Evolutionary conservation across 1,284 basidiomycete genomes (phyloP).

Genomic region (Papiliotrema laurentii): DNA sequence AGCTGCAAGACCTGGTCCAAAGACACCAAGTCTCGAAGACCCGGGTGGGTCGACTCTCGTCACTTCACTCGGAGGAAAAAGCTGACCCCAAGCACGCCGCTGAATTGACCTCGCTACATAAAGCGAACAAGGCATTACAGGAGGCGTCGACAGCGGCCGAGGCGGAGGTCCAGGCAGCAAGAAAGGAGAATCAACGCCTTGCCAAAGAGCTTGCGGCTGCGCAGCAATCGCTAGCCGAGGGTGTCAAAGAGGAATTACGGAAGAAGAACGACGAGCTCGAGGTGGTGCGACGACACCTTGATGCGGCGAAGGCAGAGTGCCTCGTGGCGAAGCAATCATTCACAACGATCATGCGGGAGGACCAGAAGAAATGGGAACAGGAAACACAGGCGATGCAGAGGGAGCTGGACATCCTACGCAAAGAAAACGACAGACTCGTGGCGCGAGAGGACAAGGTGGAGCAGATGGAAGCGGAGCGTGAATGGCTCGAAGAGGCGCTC

Average conservation of each 20-base stretch:
- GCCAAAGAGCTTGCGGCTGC: neutral
- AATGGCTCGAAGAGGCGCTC: conserved; percentile 7
- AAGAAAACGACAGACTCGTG: neutral
- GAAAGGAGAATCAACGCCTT: neutral
- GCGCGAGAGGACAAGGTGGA: conserved; percentile 67
- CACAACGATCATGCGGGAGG: too few species aligned
- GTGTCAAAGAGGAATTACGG: neutral
- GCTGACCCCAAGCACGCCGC: conserved; percentile 9
- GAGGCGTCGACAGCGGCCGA: neutral
- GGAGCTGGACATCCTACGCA: neutral
- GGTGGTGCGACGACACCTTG: too few species aligned
- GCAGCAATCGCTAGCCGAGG: neutral
- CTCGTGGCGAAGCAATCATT: too few species aligned
- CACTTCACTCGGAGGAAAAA: neutral
- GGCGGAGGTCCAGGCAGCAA: neutral
- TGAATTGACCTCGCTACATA: conserved; percentile 4
- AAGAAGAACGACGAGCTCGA: conserved; percentile 51
- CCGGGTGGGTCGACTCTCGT: conserved; percentile 15
- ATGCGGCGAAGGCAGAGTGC: too few species aligned
- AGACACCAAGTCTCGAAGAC: conserved; percentile 20
- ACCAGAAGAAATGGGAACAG: neutral
- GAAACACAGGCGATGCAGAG: neutral
- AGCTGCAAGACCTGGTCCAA: conserved; percentile 17
- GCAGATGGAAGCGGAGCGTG: conserved; percentile 64
- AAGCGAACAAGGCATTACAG: neutral